These are phyloP conservation scores for Cryphonectria japonica DNA, from an alignment of 2,329 filamentous ascomycete species.

Conservation along the genomic window DNA sequence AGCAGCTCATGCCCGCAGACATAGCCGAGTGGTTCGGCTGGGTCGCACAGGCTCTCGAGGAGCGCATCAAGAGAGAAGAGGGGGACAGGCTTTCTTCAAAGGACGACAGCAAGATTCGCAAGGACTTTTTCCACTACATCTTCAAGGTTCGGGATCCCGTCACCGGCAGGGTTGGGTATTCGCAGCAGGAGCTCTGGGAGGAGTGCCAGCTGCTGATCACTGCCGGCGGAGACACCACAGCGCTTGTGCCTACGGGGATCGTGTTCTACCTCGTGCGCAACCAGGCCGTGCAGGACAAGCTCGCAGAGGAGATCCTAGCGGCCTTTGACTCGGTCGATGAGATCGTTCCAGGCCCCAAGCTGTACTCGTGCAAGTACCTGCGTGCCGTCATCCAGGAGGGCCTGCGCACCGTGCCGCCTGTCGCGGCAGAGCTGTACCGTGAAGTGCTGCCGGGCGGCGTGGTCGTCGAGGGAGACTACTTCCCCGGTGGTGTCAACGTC, in stretches of 20 bases:
- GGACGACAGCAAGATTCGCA: constrained; percentile 25
- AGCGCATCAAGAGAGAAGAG: constrained; percentile 30
- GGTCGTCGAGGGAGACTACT: constrained; percentile 12
- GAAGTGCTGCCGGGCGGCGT: constrained; percentile 11
- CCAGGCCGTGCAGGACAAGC: constrained; percentile 14
- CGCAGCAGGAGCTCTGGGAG: constrained; percentile 32
- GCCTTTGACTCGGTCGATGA: neutral
- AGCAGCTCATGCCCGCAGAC: constrained; percentile 29
- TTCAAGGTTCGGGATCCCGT: constrained; percentile 32
- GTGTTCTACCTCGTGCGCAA: constrained; percentile 23
- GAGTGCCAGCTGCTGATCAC: constrained; percentile 32
- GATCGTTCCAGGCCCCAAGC: constrained; percentile 1
- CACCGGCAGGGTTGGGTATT: constrained; percentile 34
- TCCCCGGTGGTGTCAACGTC: constrained; percentile 16
- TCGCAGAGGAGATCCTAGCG: constrained; percentile 8
- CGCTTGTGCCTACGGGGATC: constrained; percentile 14
- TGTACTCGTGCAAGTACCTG: constrained; percentile 32
- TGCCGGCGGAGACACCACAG: constrained; percentile 27
- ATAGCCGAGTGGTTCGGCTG: constrained; percentile 31
- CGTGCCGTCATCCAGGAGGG: constrained; percentile 35
- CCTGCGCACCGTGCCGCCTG: constrained; percentile 33
- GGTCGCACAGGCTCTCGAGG: constrained; percentile 31
- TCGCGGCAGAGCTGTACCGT: neutral
- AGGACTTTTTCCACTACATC: constrained; percentile 36
- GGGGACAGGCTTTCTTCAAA: neutral